Percentiles rank a stretch among this genome's conserved stretches.
phyloP scores from a whole-genome alignment of 768 basidiomycete species.

The Termitomyces heimii region DNA sequence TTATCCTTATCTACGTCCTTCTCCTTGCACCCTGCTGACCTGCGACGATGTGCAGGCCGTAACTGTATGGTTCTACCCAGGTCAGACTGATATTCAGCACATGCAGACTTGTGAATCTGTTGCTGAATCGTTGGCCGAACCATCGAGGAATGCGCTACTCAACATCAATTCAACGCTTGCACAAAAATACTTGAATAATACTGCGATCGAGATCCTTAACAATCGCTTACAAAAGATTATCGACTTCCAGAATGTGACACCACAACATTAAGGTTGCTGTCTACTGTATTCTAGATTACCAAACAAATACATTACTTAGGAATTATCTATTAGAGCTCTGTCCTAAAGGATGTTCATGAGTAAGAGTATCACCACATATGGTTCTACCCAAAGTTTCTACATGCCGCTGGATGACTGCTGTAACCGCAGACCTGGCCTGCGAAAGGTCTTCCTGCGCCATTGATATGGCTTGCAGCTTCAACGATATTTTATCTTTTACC shows the following conservation, averaged over 20 bases:
- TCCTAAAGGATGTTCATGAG: not conserved
- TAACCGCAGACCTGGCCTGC: constrained; percentile 46
- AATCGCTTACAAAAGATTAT: constrained; percentile 13
- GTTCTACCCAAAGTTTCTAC: constrained; percentile 50
- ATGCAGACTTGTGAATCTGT: constrained; percentile 21
- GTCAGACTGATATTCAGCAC: constrained; percentile 23
- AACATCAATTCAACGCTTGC: not conserved
- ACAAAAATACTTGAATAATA: not conserved
- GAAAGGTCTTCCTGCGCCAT: constrained; percentile 22
- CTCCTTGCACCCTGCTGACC: not conserved
- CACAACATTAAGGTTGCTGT: not conserved
- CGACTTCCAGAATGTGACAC: constrained; percentile 11
- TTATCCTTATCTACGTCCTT: not conserved
- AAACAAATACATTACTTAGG: not conserved
- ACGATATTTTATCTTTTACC: constrained; percentile 14
- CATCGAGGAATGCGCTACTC: constrained; percentile 6
- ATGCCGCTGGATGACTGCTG: constrained; percentile 42
- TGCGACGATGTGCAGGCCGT: constrained; percentile 12
- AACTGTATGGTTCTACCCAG: constrained; percentile 30
- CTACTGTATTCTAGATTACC: not conserved
- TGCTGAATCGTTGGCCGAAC: constrained; percentile 4
- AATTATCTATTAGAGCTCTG: not conserved
- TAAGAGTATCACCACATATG: constrained; percentile 35
- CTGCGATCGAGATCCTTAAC: constrained; percentile 8
- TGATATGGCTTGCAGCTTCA: not conserved